Evolutionary conservation across 2,329 filamentous ascomycete species (phyloP).

Genomic region (Diaporthe aspalathi): DNA sequence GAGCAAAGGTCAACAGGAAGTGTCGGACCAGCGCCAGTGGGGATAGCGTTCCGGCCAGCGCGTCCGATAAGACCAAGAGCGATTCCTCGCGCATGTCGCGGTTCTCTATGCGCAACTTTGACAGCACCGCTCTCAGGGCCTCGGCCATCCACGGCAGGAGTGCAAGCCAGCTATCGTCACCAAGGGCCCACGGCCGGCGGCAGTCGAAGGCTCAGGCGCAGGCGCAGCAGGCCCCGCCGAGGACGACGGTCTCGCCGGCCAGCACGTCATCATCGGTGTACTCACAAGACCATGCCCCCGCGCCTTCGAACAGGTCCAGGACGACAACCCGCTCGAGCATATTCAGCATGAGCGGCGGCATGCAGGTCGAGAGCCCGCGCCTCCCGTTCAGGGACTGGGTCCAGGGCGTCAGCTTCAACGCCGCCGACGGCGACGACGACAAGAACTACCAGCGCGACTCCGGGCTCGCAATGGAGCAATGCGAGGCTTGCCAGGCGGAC

Average conservation of each 20-base stretch:
- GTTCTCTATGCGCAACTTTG: conserved; percentile 32
- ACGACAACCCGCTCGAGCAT: conserved; percentile 34
- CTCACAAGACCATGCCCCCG: conserved; percentile 16
- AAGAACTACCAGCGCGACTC: conserved; percentile 35
- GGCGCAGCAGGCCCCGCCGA: conserved; percentile 1
- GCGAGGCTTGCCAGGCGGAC: conserved; percentile 34
- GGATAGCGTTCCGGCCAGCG: neutral
- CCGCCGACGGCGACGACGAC: neutral
- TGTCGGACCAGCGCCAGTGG: conserved; percentile 29
- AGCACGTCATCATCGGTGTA: conserved; percentile 36
- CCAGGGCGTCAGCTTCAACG: conserved; percentile 35
- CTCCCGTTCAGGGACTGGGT: conserved; percentile 39
- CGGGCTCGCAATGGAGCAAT: conserved; percentile 35
- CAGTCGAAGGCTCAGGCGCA: conserved; percentile 21
- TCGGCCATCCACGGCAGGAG: conserved; percentile 1
- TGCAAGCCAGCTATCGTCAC: conserved; percentile 23
- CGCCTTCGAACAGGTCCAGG: neutral
- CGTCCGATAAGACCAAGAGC: conserved; percentile 14
- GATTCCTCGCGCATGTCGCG: conserved; percentile 31
- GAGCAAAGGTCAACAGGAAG: conserved; percentile 36
- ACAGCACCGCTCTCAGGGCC: neutral
- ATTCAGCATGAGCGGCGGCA: conserved; percentile 27
- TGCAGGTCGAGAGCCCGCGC: conserved; percentile 38
- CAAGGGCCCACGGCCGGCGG: conserved; percentile 5
- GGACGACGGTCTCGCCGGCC: conserved; percentile 30